Evolutionary conservation across 2,329 filamentous ascomycete genomes (phyloP), one percentile per base, ranked within the genome.

Genomic region (Fusarium sublunatum): DNA sequence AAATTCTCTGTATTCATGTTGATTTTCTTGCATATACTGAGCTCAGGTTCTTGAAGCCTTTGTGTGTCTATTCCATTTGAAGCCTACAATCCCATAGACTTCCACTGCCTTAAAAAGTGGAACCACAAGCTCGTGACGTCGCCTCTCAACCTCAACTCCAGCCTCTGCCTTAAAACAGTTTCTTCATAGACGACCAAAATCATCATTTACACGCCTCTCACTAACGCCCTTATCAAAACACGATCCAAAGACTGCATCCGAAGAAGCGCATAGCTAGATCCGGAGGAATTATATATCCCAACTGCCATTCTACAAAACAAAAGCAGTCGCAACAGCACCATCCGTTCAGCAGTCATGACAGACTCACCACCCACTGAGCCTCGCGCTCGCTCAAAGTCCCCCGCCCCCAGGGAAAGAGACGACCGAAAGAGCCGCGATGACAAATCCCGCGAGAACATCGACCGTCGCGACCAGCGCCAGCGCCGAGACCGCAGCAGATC

Each of bases 281-380:
- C 3, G 19, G 19, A 19, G 19, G 19, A 19, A 19, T 19, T 19
- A 19, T 2, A 19, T 3, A 19, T 3, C 19, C 19, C 19, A 19
- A 19, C 19, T 19, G 19, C 19, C 19, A 19, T 19, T 19, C 19
- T 19, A 10, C 22, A 19, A 22, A 38, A 47, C 24, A 55, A 22
- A 12, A 25, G 25, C 24, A n/a, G 22, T 34, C 45, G 25, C 59
- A 36, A 49, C 15, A 22, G 25, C 12, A 19, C 15, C 34, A n/a
- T 11, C 35, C 26, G 52, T 25, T 26, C 28, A 15, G 15, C 40
- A 47, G 28, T 50, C 15, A 66, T 66, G 63, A 48, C 63, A 43
- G 50, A 64, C 36, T 64, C 63, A 64, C 54, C 63, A 48, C 54
- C 50, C 28, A 39, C 49, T 22, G 58, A 64, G 50, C 43, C 63